Conservation (phyloP, 1,284 basidiomycete genomes). For the Trichosporon faecale region DNA sequence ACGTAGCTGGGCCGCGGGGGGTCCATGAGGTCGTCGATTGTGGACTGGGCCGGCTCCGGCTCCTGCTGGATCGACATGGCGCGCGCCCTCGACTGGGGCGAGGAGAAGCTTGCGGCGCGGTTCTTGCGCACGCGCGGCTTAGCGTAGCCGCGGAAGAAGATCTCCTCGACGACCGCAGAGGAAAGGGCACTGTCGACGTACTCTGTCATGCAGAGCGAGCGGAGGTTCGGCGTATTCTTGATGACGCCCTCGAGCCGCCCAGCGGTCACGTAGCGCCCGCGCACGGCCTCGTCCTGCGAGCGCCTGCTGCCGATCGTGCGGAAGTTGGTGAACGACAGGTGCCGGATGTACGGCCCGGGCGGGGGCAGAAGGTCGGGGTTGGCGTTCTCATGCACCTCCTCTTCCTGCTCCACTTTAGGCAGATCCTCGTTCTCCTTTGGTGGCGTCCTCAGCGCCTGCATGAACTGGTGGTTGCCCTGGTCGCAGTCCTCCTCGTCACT, state of each 20-base stretch:
- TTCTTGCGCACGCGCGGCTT: conserved; percentile 35
- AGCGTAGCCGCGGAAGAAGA: conserved; percentile 70
- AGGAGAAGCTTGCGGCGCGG: conserved; percentile 23
- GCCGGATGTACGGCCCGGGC: conserved; percentile 55
- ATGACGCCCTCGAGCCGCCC: conserved; percentile 75
- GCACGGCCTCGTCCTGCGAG: conserved; percentile 82
- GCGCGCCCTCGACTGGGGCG: conserved; percentile 22
- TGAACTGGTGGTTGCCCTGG: conserved; percentile 24
- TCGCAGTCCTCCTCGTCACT: conserved; percentile 23
- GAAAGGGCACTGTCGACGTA: conserved; percentile 91
- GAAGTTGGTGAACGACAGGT: conserved; percentile 88
- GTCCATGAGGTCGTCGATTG: conserved; percentile 29
- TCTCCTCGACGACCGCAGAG: conserved; percentile 73
- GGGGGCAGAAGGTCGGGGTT: conserved; percentile 46
- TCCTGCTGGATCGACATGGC: conserved; percentile 27
- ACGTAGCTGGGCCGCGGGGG: conserved; percentile 43
- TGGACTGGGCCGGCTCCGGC: conserved; percentile 18
- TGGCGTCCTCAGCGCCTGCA: conserved; percentile 22
- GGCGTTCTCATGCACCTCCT: conserved; percentile 25
- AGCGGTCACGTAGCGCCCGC: conserved; percentile 87
- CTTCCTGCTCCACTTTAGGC: conserved; percentile 6
- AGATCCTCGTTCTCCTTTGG: conserved; percentile 16
- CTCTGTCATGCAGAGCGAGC: conserved; percentile 83
- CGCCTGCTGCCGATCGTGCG: conserved; percentile 91
- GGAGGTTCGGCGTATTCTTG: conserved; percentile 82